Evolutionary conservation across 345 rosid species (phyloP).

Genomic region (Geranium brycei): DNA sequence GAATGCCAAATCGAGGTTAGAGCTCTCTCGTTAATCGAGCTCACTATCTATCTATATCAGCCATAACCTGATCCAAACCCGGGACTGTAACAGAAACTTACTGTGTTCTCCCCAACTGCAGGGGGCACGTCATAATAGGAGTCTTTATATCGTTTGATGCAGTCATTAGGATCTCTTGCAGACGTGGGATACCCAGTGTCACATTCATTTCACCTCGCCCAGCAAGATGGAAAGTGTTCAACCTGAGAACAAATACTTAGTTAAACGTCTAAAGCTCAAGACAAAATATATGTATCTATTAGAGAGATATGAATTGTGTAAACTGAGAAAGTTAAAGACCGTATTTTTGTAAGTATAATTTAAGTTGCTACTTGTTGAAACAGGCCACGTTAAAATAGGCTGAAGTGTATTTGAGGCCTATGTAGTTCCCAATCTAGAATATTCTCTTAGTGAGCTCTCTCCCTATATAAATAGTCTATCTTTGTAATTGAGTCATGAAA

Average conservation of each 20-base stretch:
- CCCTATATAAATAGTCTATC: too few relatives aligned
- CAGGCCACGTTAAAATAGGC: too few relatives aligned
- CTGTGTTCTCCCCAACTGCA: conserved; percentile 50
- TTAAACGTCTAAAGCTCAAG: conserved; percentile 1
- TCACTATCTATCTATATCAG: too few relatives aligned
- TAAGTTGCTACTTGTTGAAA: too few relatives aligned
- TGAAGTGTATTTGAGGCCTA: too few relatives aligned
- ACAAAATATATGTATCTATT: neutral
- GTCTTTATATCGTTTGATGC: conserved; percentile 74
- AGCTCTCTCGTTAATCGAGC: too few relatives aligned
- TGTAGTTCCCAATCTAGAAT: too few relatives aligned
- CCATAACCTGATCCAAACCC: neutral
- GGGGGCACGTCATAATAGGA: conserved; percentile 91
- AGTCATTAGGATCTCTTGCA: conserved; percentile 90
- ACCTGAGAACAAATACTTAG: conserved; percentile 27
- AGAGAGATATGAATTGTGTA: neutral
- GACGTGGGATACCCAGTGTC: conserved; percentile 90
- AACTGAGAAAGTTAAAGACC: too few relatives aligned
- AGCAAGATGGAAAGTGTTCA: conserved; percentile 98
- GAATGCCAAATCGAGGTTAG: too few relatives aligned
- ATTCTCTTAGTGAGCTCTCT: too few relatives aligned
- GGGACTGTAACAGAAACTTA: conserved; percentile 22
- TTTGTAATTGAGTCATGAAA: too few relatives aligned
- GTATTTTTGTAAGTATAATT: too few relatives aligned
- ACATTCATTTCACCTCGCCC: conserved; percentile 99